Evolutionary conservation across 2,329 filamentous ascomycete species (phyloP), one percentile per base, ranked within the genome.

Genomic region (Xylaria sp.): DNA sequence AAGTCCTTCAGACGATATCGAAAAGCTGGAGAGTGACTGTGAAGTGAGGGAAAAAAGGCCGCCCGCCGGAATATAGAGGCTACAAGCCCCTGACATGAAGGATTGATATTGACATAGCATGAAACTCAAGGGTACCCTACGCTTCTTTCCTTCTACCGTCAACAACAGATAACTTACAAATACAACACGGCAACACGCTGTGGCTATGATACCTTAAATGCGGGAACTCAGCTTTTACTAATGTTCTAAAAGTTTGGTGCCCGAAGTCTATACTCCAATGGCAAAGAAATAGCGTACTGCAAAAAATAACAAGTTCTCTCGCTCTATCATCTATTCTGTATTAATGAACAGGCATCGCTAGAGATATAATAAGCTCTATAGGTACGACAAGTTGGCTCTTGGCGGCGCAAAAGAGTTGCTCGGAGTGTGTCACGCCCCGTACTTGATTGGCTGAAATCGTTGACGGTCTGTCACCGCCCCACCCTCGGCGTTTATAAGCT

Each of bases 361-460:
- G 15, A 31, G 17, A 10, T 10, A 6, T 31, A 26, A 6, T 31
- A 26, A 31, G 49, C 28, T 31, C 48, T 9, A 2, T 3, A 49
- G 3, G 26, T 28, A 51, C 11, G 53, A 15, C 15, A n/a, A 48
- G 26, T 51, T 26, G 20, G 44, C 53, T 38, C 60, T 64, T 51
- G 60, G 63, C 67, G 40, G n/a, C 28, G 54, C 49, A 51, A 44
- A 64, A 36, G 26, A 10, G 17, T 38, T 23, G 28, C 54, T 40
- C 2, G 48, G 31, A 44, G 40, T 54, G 59, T 74, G 71, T 73
- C 70, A 73, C 48, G 71, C 72, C 73, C 73, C 70, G 58, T 40
- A n/a, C 36, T 20, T 75, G 69, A 75, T 76, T 76, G 74, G 74
- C 49, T 33, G 56, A 62, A 59, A 46, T 15, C 17, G 13, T 44